A percentile compares a stretch with the other conserved stretches of the same genome.
Evolutionary conservation across 768 basidiomycete genomes (phyloP).

Genomic region (Suillus brevipes): DNA sequence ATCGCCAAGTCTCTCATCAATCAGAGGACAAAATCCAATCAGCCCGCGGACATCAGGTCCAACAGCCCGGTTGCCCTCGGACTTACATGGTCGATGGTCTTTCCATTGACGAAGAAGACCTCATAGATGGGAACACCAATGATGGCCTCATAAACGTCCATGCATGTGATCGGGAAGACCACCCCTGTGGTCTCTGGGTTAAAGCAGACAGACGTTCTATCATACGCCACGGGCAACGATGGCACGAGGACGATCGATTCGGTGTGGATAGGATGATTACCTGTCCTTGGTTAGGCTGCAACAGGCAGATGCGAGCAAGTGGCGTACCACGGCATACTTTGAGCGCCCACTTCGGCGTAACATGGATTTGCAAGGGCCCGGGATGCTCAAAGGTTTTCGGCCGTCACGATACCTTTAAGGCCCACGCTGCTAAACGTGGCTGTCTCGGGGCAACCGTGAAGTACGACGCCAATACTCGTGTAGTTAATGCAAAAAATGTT

Average conservation of each 20-base stretch:
- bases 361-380: not conserved
- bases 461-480: not conserved
- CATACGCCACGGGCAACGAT: not conserved
- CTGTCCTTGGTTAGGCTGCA: conserved; percentile 7
- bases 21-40: not conserved
- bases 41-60: not conserved
- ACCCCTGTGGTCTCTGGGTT: conserved; percentile 5
- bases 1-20: not conserved
- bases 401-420: not conserved
- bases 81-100: not conserved
- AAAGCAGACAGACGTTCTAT: conserved; percentile 6
- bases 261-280: not conserved
- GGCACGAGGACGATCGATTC: not conserved
- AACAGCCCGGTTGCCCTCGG: not conserved
- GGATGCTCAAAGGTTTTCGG: not conserved
- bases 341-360: not conserved
- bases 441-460: not conserved
- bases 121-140: not conserved
- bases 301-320: not conserved
- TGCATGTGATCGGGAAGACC: not conserved
- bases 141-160: not conserved
- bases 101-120: not conserved
- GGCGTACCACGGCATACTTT: not conserved
- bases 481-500: not conserved
- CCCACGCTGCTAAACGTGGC: not conserved